A percentile compares a stretch with the other conserved stretches of the same genome.
phyloP scores from a whole-genome alignment of 495 filamentous ascomycete species.

The Geopyxis carbonaria region DNA sequence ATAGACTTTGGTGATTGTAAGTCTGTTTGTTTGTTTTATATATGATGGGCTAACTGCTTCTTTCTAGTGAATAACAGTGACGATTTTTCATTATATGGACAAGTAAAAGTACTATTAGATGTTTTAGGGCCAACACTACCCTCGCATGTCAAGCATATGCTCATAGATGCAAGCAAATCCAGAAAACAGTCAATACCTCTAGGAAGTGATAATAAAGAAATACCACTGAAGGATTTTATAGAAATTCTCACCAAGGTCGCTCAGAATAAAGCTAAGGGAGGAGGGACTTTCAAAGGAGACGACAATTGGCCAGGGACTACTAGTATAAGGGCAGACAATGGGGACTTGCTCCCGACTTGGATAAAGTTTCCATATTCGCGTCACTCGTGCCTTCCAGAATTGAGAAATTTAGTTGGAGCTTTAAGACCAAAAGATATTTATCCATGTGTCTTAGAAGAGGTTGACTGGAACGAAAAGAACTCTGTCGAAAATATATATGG shows the following conservation, averaged over 20 bases:
- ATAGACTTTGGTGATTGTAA: constrained; percentile 49
- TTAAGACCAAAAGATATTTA: constrained; percentile 64
- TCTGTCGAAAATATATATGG: constrained; percentile 56
- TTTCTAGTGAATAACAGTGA: constrained; percentile 14
- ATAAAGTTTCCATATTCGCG: constrained; percentile 71
- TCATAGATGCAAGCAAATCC: constrained; percentile 14
- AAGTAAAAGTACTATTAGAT: constrained; percentile 18
- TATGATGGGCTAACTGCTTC: not conserved
- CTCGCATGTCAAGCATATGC: constrained; percentile 7
- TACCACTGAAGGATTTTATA: constrained; percentile 6
- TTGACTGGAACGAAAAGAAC: constrained; percentile 41
- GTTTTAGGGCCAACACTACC: constrained; percentile 12
- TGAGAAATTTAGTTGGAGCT: constrained; percentile 48
- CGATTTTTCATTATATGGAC: constrained; percentile 18
- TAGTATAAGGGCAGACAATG: constrained; percentile 8
- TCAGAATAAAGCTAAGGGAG: not conserved
- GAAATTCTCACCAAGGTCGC: constrained; percentile 9
- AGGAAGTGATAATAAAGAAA: constrained; percentile 5
- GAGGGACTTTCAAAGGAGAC: not conserved
- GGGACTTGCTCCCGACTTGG: constrained; percentile 25
- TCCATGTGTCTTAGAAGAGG: constrained; percentile 61
- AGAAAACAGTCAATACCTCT: constrained; percentile 18
- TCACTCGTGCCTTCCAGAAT: constrained; percentile 72
- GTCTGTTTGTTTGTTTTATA: not conserved
- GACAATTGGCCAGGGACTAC: constrained; percentile 4